Conservation (phyloP, 1,284 basidiomycete species). For the Somion occarium region DNA sequence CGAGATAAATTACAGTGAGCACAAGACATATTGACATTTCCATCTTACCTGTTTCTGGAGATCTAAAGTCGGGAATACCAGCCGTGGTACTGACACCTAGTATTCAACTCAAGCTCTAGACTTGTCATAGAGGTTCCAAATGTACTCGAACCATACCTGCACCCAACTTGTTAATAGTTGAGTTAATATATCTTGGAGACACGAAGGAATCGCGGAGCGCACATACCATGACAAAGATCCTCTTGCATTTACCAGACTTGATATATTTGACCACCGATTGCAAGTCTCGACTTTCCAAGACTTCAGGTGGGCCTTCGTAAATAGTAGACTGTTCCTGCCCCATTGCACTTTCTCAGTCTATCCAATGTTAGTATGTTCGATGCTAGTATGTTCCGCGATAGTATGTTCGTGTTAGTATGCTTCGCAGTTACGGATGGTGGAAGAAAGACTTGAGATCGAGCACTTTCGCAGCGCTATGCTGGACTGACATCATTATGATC, state of each 20-base stretch:
- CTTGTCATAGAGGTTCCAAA: too few species aligned
- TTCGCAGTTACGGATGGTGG: too few species aligned
- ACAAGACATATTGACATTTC: too few species aligned
- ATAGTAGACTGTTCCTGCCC: constrained; percentile 15
- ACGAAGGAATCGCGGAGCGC: neutral
- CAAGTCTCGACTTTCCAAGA: constrained; percentile 34
- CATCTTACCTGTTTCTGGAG: constrained; percentile 62
- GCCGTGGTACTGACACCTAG: constrained; percentile 74
- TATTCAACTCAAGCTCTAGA: too few species aligned
- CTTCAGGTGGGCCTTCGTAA: constrained; percentile 21
- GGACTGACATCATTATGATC: too few species aligned
- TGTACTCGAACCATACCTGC: constrained; percentile 23
- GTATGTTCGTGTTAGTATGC: too few species aligned
- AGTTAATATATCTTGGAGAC: neutral
- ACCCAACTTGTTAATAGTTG: constrained; percentile 15
- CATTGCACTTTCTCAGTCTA: too few species aligned
- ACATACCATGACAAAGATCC: constrained; percentile 70
- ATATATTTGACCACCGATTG: constrained; percentile 61
- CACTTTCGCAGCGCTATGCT: too few species aligned
- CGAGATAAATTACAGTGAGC: neutral
- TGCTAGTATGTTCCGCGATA: too few species aligned
- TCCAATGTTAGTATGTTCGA: too few species aligned
- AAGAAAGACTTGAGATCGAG: too few species aligned
- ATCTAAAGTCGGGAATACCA: constrained; percentile 79
- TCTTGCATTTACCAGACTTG: constrained; percentile 58